Base-by-base conservation (phyloP, 176 grass and related monocot species). In the Zoysia japonica region DNA sequence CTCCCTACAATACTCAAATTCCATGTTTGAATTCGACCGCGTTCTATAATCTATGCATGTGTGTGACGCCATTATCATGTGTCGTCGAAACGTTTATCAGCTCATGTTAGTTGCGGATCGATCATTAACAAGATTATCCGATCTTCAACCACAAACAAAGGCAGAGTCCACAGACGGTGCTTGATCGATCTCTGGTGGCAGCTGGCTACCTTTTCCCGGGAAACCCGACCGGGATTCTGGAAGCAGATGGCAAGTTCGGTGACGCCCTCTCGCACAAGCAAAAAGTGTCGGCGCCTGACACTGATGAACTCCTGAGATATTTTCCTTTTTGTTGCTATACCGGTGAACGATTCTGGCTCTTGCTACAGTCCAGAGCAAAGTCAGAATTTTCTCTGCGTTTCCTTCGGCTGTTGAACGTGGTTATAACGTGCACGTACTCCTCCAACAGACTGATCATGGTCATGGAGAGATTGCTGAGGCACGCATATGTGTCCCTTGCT, bases 351-450 rank as follows among this genome's bases (percentile, higher is more conserved):
- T 14, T 0, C 3, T 15, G 28, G 14, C 7, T 75, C 38, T n/a
- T 5, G 28, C 28, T 28, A 19, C 38, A 57, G 55, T 56, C 16
- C 11, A n/a, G 1, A 47, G 49, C 67, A 15, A 74, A 64, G 49
- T 37, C 50, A 79, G 65, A 79, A 62, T 74, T 74, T 68, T 68
- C 44, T 51, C 14, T 45, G 0, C 6, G n/a, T 42, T 87, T 83
- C 1, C 2, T 61, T 39, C 46, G 75, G 75, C 74, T 68, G 80
- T 28, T 28, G 28, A 57, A 79, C 68, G 80, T 88, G 86, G 68
- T 35, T 83, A 62, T 74, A 84, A 88, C 80, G 86, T 88, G 86
- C 40, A 63, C 12, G 67, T 73, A 7, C 15, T 61, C 57, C 61
- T 19, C 65, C 78, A 69, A 69, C 53, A 53, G n/a, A 40, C 73